Percentiles rank a stretch among this genome's conserved stretches.
These are phyloP conservation scores for Fusarium floridanum DNA, from an alignment of 2,329 filamentous ascomycete species.

Conservation along the genomic window DNA sequence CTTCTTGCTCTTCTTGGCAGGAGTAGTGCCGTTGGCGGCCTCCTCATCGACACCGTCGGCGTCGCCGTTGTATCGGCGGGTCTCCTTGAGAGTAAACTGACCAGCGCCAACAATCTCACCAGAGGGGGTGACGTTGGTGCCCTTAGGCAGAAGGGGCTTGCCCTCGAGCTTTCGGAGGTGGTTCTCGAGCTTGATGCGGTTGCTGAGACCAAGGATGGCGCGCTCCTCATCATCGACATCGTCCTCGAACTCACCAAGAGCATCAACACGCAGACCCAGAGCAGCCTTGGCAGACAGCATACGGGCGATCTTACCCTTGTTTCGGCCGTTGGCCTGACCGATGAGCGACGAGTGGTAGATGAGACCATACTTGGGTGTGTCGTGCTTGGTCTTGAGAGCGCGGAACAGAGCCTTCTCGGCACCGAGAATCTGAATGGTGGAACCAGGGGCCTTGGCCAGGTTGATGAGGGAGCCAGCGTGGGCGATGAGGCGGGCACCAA, in stretches of 20 bases:
- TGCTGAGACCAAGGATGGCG: constrained; percentile 80
- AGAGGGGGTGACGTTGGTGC: constrained; percentile 80
- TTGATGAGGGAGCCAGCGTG: constrained; percentile 95
- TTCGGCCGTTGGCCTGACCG: constrained; percentile 95
- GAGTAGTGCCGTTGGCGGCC: constrained; percentile 51
- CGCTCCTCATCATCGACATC: constrained; percentile 91
- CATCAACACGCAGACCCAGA: constrained; percentile 92
- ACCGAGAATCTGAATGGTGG: constrained; percentile 97
- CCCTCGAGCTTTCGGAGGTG: constrained; percentile 85
- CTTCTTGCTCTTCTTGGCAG: constrained; percentile 53
- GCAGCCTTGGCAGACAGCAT: constrained; percentile 95
- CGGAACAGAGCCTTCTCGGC: constrained; percentile 99
- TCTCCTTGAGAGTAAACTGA: constrained; percentile 94
- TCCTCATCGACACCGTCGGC: constrained; percentile 84
- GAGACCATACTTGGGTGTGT: constrained; percentile 97
- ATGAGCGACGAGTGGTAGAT: constrained; percentile 95
- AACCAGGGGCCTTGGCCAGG: constrained; percentile 93
- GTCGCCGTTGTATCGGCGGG: constrained; percentile 93
- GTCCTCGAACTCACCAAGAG: constrained; percentile 70
- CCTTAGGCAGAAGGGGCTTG: constrained; percentile 85
- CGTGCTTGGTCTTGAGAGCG: constrained; percentile 98
- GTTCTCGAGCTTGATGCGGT: constrained; percentile 80
- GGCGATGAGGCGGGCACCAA: constrained; percentile 93
- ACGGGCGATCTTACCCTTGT: constrained; percentile 99
- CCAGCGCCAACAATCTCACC: constrained; percentile 73